Percentiles rank a stretch among this genome's conserved stretches.
Evolutionary conservation across 805 yeast genomes (phyloP).

Genomic region (Kodamaea restingae): DNA sequence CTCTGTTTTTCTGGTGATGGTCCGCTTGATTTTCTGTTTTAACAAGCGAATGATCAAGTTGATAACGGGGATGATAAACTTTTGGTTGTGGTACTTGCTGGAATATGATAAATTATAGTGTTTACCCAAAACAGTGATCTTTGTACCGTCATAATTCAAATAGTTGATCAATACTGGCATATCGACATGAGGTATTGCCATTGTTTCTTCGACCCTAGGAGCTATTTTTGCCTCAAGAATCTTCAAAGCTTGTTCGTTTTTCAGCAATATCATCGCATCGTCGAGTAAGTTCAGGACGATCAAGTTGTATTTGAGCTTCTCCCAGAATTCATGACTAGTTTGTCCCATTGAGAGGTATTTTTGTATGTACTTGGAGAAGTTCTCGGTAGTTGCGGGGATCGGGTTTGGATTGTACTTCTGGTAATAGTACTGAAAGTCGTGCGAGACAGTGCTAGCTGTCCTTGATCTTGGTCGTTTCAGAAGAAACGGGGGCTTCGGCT

Average conservation of each 20-base stretch:
- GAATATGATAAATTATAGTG: conserved; percentile 16
- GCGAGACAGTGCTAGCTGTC: conserved; percentile 4
- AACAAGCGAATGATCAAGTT: conserved; percentile 26
- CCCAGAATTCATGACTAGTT: conserved; percentile 27
- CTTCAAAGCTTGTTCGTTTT: conserved; percentile 34
- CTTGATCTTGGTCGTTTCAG: conserved; percentile 2
- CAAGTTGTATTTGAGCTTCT: conserved; percentile 38
- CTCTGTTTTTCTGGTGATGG: conserved; percentile 6
- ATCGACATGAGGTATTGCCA: background rate
- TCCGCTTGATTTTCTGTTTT: conserved; percentile 14
- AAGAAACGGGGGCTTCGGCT: conserved; percentile 7
- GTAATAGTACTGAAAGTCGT: conserved; percentile 13
- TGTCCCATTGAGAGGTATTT: conserved; percentile 25
- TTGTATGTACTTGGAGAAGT: conserved; percentile 18
- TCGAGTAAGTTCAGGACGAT: conserved; percentile 37
- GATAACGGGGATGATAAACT: conserved; percentile 19
- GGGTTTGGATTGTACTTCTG: conserved; percentile 11
- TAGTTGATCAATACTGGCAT: conserved; percentile 7
- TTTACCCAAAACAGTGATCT: conserved; percentile 14
- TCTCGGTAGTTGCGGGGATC: conserved; percentile 15
- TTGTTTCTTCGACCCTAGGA: background rate
- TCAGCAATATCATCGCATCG: conserved; percentile 39
- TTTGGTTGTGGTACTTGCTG: conserved; percentile 10
- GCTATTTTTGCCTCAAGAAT: conserved; percentile 9
- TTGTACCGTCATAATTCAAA: conserved; percentile 20